These are phyloP conservation scores for Candida sp. DNA, from an alignment of 1,139 yeast genomes.

Conservation along the genomic window DNA sequence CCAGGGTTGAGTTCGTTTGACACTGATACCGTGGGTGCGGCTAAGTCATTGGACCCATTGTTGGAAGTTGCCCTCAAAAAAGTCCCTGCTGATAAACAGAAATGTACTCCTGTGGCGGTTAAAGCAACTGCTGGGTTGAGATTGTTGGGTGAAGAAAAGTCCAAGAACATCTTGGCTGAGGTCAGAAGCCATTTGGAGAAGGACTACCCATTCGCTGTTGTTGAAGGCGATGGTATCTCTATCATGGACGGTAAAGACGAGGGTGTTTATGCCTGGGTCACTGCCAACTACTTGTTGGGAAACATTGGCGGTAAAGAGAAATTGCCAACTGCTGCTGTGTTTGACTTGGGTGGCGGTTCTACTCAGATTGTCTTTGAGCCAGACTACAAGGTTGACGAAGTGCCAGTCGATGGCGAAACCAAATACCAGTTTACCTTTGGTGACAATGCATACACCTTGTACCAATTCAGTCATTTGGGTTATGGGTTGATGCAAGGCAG, in stretches of 20 bases:
- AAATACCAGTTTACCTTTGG: constrained; percentile 84
- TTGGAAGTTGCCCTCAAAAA: constrained; percentile 71
- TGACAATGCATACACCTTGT: constrained; percentile 76
- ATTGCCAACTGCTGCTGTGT: constrained; percentile 91
- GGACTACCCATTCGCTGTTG: constrained; percentile 91
- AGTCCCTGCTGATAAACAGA: constrained; percentile 74
- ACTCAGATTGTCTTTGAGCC: constrained; percentile 99
- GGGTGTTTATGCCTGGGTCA: constrained; percentile 99
- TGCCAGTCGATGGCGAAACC: constrained; percentile 86
- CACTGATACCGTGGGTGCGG: constrained; percentile 83
- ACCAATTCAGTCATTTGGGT: constrained; percentile 95
- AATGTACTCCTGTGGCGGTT: constrained; percentile 92
- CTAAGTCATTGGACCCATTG: constrained; percentile 82
- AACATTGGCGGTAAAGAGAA: constrained; percentile 81
- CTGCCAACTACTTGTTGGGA: constrained; percentile 90
- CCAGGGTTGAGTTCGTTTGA: constrained; percentile 94
- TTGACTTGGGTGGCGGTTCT: constrained; percentile 98
- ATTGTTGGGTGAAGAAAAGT: constrained; percentile 76
- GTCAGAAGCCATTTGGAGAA: constrained; percentile 76
- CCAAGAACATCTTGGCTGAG: constrained; percentile 70
- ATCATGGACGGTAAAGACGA: constrained; percentile 97
- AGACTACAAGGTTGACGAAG: constrained; percentile 52
- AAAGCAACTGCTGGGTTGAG: constrained; percentile 99
- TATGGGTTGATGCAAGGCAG: constrained; percentile 96
- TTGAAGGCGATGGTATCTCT: constrained; percentile 80